Evolutionary conservation across 2,329 filamentous ascomycete species (phyloP), one percentile per base, ranked within the genome.

Genomic region (Alternaria infectoria): DNA sequence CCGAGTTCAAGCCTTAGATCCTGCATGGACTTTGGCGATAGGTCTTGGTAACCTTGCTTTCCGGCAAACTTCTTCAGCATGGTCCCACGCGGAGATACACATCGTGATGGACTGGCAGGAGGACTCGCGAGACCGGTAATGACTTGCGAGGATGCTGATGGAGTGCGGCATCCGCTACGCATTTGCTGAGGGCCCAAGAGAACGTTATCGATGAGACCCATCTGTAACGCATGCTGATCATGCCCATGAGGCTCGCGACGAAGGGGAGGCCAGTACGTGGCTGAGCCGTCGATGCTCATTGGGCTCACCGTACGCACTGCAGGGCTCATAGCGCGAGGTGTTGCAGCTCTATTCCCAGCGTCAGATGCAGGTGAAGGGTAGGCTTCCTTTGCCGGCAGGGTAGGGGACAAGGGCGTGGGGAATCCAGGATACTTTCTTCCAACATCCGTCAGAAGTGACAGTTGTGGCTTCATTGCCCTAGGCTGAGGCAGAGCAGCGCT

Each of bases 371-470:
- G 77, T 17, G 72, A 76, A 8, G 75, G 75, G 43, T 67, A 78
- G n/a, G 68, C 25, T 7, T 66, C 63, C 30, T 72, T 75, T 11
- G 77, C 75, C n/a, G 62, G 65, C 11, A 52, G 21, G 1, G 77
- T 76, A 11, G 77, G 77, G 4, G 77, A 77, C 1, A 75, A 54
- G 6, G 76, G 73, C 8, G 58, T 75, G 7, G 74, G 76, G 30
- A 79, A 79, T 44, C 77, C 77, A 11, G 75, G 77, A 49, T 73
- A 74, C 32, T 59, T 74, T n/a, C 74, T 65, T 4, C 71, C 66
- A 1, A 76, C 62, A n/a, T 75, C 75, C 5, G 74, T 78, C 30
- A 74, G 55, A 10, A 74, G 60, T 8, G 74, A 71, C 7, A 77
- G 56, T 2, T 57, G 66, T 7, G 69, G 50, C 51, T 64, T 65